Conservation (phyloP, 2,329 filamentous ascomycete species). For the Diaporthe ilicicola region DNA sequence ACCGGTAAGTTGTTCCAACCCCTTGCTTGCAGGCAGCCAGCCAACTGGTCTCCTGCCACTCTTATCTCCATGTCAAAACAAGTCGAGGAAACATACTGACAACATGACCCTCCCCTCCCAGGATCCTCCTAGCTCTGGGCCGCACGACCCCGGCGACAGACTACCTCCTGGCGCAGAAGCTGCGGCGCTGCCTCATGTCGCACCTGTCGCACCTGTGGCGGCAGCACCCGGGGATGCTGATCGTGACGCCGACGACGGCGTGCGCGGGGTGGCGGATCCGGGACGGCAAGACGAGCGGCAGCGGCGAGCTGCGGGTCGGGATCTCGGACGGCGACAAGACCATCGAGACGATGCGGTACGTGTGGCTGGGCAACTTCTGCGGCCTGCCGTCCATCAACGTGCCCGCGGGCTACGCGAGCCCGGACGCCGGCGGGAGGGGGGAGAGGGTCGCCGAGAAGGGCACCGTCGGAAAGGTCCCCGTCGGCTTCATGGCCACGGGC, state of each 20-base stretch:
- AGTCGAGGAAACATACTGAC: background rate
- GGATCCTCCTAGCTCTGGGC: slow-evolving; percentile 71
- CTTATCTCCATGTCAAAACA: background rate
- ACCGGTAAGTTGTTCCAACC: slow-evolving; percentile 24
- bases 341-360: slow-evolving; percentile 57
- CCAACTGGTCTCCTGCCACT: too few species aligned
- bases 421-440: slow-evolving; percentile 43
- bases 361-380: slow-evolving; percentile 61
- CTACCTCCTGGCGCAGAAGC: slow-evolving; percentile 73
- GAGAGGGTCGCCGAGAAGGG: slow-evolving; percentile 44
- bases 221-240: slow-evolving; percentile 72
- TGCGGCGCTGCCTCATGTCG: slow-evolving; percentile 74
- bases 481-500: slow-evolving; percentile 64
- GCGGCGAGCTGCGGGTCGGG: slow-evolving; percentile 49
- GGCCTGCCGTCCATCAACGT: slow-evolving; percentile 56
- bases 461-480: slow-evolving; percentile 53
- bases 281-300: slow-evolving; percentile 9
- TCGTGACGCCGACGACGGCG: slow-evolving; percentile 73
- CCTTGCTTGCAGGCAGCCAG: background rate
- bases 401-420: slow-evolving; percentile 54
- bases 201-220: slow-evolving; percentile 75
- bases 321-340: slow-evolving; percentile 57
- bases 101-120: slow-evolving; percentile 51
- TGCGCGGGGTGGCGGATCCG: slow-evolving; percentile 56
- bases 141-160: slow-evolving; percentile 70